These are phyloP conservation scores for Arachis monticola DNA, from an alignment of 331 rosid species.

Conservation along the genomic window DNA sequence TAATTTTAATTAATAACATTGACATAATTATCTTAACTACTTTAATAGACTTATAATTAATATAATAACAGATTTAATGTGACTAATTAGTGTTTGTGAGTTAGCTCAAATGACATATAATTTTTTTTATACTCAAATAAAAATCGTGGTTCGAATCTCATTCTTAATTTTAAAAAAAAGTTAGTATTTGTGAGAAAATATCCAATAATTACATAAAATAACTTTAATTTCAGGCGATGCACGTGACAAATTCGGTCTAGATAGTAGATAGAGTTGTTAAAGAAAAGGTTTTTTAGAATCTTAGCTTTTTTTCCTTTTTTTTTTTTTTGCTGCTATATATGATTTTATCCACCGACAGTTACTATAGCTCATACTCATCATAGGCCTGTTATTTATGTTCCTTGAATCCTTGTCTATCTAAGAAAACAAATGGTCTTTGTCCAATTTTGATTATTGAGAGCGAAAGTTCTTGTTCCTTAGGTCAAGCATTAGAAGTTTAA, in stretches of 20 bases:
- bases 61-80: no score
- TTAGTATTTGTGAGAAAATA: no score
- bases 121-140: no score
- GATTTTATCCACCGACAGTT: neutral
- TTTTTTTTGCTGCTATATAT: neutral
- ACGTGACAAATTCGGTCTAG: neutral
- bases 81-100: no score
- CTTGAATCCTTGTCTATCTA: neutral
- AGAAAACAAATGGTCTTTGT: neutral
- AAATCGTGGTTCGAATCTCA: no score
- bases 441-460: neutral
- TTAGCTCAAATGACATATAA: no score
- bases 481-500: neutral
- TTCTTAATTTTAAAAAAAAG: no score
- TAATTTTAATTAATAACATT: no score
- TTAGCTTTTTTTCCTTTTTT: no score
- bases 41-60: no score
- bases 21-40: no score
- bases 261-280: neutral
- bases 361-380: neutral
- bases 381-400: neutral
- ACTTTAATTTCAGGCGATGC: neutral
- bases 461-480: constrained; percentile 9
- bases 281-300: neutral
- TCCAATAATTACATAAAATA: no score